A percentile compares a stretch with the other conserved stretches of the same genome.
phyloP scores from a whole-genome alignment of 2,329 filamentous ascomycete genomes.

The Alternaria brassicae region DNA sequence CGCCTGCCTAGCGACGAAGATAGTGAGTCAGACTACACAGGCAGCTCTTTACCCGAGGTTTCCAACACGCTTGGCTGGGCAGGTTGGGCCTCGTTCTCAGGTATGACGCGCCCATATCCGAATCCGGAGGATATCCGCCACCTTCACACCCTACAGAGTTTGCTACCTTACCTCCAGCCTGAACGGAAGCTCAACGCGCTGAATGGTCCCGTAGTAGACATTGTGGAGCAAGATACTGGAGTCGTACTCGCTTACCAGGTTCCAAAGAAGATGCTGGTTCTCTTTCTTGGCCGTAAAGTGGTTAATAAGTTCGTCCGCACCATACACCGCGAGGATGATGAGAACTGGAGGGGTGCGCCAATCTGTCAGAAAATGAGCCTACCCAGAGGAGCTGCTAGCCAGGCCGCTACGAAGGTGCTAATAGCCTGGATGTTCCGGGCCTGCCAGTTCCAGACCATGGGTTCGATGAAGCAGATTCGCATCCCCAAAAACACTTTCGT shows the following conservation, averaged over 20 bases:
- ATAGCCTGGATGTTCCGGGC: conserved; percentile 36
- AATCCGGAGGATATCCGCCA: conserved; percentile 31
- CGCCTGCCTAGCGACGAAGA: neutral
- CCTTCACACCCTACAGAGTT: conserved; percentile 19
- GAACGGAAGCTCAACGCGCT: conserved; percentile 20
- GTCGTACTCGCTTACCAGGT: conserved; percentile 10
- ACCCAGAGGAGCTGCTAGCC: conserved; percentile 16
- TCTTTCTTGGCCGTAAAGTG: conserved; percentile 26
- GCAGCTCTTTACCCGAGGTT: neutral
- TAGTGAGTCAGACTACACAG: conserved; percentile 4
- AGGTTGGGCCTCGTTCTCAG: neutral
- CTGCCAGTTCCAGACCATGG: conserved; percentile 18
- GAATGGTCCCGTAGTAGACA: conserved; percentile 15
- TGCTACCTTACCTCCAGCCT: conserved; percentile 27
- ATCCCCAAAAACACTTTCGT: conserved; percentile 28
- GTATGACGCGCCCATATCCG: conserved; percentile 12
- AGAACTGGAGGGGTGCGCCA: conserved; percentile 8
- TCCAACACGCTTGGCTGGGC: neutral
- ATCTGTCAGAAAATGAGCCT: conserved; percentile 21
- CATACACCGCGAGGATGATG: conserved; percentile 17
- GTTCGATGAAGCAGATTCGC: conserved; percentile 20
- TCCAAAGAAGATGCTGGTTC: conserved; percentile 29
- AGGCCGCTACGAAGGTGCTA: conserved; percentile 23
- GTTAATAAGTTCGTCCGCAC: conserved; percentile 27
- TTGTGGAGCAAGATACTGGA: conserved; percentile 20